These are phyloP conservation scores for Dysphania ambrosioides DNA, from an alignment of 148 eudicot genomes.

Conservation along the genomic window DNA sequence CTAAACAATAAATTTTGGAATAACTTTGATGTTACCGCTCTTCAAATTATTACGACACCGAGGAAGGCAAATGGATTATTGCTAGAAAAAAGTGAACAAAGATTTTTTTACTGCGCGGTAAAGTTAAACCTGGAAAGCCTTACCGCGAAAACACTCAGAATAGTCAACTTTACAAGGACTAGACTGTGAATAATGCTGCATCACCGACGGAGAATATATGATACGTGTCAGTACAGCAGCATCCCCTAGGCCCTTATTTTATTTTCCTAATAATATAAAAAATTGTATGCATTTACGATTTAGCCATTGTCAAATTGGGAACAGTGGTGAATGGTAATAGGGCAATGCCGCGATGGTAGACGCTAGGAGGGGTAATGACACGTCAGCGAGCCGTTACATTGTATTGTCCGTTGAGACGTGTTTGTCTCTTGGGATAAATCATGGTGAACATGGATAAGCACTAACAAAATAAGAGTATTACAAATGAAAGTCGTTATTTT, in stretches of 20 bases:
- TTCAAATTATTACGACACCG: too few species aligned
- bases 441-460: neutral
- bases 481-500: neutral
- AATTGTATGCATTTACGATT: too few species aligned
- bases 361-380: constrained; percentile 16
- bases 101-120: neutral
- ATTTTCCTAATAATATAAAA: too few species aligned
- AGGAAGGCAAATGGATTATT: neutral
- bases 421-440: constrained; percentile 22
- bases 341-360: too few species aligned
- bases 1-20: neutral
- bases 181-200: neutral
- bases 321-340: too few species aligned
- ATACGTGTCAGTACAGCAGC: neutral
- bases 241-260: too few species aligned
- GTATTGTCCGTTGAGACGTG: neutral
- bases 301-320: too few species aligned
- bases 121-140: neutral
- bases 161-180: neutral
- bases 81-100: neutral
- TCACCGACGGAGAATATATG: constrained; percentile 17
- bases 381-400: constrained; percentile 33
- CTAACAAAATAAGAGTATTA: neutral
- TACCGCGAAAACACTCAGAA: too few species aligned
- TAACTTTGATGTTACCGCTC: neutral